Evolutionary conservation across 345 rosid genomes (phyloP).

Genomic region (Eucalyptus erythrocorys): DNA sequence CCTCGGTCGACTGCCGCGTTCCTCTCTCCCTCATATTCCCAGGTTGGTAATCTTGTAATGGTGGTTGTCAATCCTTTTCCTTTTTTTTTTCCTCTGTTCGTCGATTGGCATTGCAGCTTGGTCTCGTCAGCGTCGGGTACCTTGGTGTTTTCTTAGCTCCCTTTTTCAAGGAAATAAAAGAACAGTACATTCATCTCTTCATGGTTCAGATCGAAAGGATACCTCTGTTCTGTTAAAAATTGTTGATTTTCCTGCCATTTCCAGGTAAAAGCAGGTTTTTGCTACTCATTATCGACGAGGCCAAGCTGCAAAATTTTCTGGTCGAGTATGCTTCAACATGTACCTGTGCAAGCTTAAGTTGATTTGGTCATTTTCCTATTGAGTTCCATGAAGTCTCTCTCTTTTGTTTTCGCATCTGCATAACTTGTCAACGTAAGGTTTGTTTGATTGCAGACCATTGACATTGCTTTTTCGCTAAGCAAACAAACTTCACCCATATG

Average conservation of each 20-base stretch:
- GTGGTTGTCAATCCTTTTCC: not conserved
- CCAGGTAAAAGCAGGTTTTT: not conserved
- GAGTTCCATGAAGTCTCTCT: not conserved
- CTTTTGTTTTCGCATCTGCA: not conserved
- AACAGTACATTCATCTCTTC: rapidly evolving
- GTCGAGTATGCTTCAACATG: not conserved
- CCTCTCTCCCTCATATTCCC: not conserved
- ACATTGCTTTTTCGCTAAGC: not conserved
- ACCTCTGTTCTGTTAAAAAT: not conserved
- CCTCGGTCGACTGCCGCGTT: not conserved
- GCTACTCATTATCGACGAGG: not conserved
- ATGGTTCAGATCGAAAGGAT: not conserved
- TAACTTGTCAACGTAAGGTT: not conserved
- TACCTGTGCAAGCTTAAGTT: not conserved
- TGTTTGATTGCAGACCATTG: not conserved
- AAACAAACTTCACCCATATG: not conserved
- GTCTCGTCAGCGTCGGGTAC: rapidly evolving
- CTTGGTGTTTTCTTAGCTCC: not conserved
- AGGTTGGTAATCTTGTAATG: not conserved
- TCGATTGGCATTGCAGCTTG: not conserved
- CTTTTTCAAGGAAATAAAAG: rapidly evolving
- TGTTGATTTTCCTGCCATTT: not conserved
- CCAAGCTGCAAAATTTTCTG: not conserved
- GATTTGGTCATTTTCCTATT: not conserved
- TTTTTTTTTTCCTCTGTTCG: not conserved